Evolutionary conservation across 306 rosid genomes (phyloP), one percentile per base, ranked within the genome.

Genomic region (Corylus heterophylla): DNA sequence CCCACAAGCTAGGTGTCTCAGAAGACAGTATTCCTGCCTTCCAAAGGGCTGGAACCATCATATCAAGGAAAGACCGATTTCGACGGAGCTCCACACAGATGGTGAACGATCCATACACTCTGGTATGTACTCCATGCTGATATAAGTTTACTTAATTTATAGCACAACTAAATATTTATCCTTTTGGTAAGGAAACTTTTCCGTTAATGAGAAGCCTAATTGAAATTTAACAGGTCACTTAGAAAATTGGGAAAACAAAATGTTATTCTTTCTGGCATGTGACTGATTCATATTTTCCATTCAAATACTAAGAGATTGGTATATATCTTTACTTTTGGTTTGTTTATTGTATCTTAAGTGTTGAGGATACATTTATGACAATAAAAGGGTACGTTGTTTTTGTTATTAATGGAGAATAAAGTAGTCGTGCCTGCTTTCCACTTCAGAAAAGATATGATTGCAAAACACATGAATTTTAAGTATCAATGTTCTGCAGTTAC

Each of bases 21-120:
- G 94, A 93, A 80, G 98, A 91, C 80, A 80, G 90, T 76, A 74
- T 95, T 83, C 99, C 99, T 82, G 94, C 94, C 78, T 91, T 95
- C 89, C 96, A 83, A 87, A 93, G 92, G 85, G 94, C 86, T 74
- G 99, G 99, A 73, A 91, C 97, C 37, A 95, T 95, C 84, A 73
- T 95, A 61, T 84, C 98, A 5, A 90, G 99, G 88, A 95, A 87
- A 83, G 99, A 93, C 84, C 84, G 98, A n/a, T 87, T 88, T 70
- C 94, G 99, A 69, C 90, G 96, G 78, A 93, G 99, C 89, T 91
- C 99, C 80, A 90, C 97, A 16, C 99, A 90, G 88, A 95, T 93
- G 99, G 80, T 74, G 22, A 90, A 95, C 42, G 99, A 95, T 90
- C 99, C 99, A 20, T 93, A 81, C 79, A 93, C 97, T 73, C 89